phyloP scores from a whole-genome alignment of 345 rosid species.

The Boechera divaricarpa region DNA sequence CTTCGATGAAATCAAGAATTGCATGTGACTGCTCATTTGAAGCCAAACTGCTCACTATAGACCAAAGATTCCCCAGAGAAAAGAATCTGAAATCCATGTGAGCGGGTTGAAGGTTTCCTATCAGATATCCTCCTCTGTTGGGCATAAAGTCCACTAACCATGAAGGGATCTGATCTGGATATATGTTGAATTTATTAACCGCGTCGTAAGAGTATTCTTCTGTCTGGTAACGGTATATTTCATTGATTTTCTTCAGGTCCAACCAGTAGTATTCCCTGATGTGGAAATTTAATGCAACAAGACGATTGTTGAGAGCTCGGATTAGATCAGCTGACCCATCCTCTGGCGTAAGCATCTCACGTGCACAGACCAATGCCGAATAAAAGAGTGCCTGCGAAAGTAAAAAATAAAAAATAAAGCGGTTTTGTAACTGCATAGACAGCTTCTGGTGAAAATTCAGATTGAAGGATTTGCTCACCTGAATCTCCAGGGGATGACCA shows the following conservation, averaged over 20 bases:
- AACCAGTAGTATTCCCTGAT: constrained; percentile 91
- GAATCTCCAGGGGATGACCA: constrained; percentile 96
- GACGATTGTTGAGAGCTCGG: constrained; percentile 80
- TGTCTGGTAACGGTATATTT: constrained; percentile 83
- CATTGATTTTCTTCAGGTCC: constrained; percentile 76
- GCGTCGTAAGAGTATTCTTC: constrained; percentile 93
- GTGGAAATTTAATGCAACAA: constrained; percentile 86
- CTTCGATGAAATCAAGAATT: constrained; percentile 80
- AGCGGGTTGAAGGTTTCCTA: constrained; percentile 94
- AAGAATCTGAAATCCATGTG: constrained; percentile 97
- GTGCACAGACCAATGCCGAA: constrained; percentile 82
- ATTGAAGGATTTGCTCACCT: constrained; percentile 52
- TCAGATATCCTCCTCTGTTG: constrained; percentile 71
- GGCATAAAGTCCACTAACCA: constrained; percentile 94
- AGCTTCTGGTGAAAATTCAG: constrained; percentile 13
- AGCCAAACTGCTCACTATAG: constrained; percentile 73
- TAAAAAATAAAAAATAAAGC: neutral
- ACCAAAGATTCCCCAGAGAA: constrained; percentile 90
- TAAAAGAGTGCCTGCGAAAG: constrained; percentile 73
- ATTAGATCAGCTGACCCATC: constrained; percentile 84
- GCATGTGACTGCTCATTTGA: constrained; percentile 83
- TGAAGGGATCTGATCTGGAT: constrained; percentile 89
- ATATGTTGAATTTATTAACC: constrained; percentile 89
- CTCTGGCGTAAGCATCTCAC: constrained; percentile 86
- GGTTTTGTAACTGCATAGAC: neutral